Base-by-base conservation (phyloP, 352 stramenopile species). In the Phytophthora sojae region DNA sequence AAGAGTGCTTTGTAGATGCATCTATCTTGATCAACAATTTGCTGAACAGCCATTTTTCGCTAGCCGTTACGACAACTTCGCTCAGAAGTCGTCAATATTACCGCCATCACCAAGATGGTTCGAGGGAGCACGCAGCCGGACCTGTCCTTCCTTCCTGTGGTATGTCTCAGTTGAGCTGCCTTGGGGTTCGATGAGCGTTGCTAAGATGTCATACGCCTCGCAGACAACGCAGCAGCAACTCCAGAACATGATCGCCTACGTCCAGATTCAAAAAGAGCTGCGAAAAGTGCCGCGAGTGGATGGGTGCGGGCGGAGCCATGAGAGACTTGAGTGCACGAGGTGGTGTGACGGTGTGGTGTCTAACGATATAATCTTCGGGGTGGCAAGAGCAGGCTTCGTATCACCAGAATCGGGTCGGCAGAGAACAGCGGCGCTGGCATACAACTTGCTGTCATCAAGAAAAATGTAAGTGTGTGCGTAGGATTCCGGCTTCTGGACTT, bases 151-250 rank as follows among this genome's bases (percentile, higher is more conserved):
- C 61, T 80, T 21, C 44, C 58, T 37, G 26, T 58, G 69, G 73
- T 42, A 30, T 37, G 23, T 17, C 26, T 56, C 21, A 47, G n/a
- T 49, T 39, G 3, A 29, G 29, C 19, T 67, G 9, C 9, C 15
- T 50, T 65, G 26, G 7, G 3, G 8, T 39, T 51, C 19, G 12
- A 25, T 26, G 23, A 2, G 5, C 8, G 35, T 60, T 17, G 15
- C 45, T 65, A 8, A 59, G 15, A 30, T 49, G 39, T 49, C 29
- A 26, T 21, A 51, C 23, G 12, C 12, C 14, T 62, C 47, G 3
- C 47, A 91, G 83, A 56, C 54, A 6, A 67, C 80, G 21, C 83
- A 91, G 59, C 81, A 91, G 67, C 83, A 94, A 57, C 60, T 94
- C 19, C 81, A 90, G 30, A 86, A 92, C 62, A 64, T 94, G 55